Evolutionary conservation across 2,329 filamentous ascomycete genomes (phyloP).

Genomic region (Aphanocladium album): DNA sequence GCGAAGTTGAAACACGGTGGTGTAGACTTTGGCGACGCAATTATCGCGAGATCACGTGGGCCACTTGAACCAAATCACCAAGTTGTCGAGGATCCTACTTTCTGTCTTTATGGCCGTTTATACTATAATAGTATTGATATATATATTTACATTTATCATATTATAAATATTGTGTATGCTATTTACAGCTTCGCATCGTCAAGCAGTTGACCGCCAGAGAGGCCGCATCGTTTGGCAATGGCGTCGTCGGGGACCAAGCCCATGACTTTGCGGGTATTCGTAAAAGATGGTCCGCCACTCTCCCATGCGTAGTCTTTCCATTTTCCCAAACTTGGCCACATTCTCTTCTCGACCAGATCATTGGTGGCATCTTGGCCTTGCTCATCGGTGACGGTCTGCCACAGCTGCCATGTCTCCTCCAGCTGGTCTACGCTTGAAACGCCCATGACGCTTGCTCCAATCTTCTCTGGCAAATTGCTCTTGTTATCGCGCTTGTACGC

Average conservation of each 20-base stretch:
- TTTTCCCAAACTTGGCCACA: constrained; percentile 54
- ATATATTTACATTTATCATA: background rate
- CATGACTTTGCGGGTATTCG: constrained; percentile 30
- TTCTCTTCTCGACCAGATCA: constrained; percentile 33
- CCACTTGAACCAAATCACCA: background rate
- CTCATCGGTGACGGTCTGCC: constrained; percentile 44
- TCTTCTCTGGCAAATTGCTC: constrained; percentile 21
- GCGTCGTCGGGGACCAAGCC: constrained; percentile 29
- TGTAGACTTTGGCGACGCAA: background rate
- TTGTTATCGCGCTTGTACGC: constrained; percentile 4
- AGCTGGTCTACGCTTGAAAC: constrained; percentile 59
- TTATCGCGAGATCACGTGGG: constrained; percentile 3
- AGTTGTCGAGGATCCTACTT: background rate
- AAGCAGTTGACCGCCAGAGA: background rate
- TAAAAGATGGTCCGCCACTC: constrained; percentile 47
- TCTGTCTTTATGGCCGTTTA: background rate
- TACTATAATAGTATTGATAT: background rate
- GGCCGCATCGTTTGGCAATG: constrained; percentile 21
- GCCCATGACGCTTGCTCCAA: constrained; percentile 60
- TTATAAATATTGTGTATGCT: background rate
- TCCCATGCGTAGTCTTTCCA: constrained; percentile 63
- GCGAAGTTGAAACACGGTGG: background rate
- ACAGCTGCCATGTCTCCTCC: constrained; percentile 56
- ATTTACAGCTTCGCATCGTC: constrained; percentile 1
- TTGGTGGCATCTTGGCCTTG: constrained; percentile 23